phyloP scores from a whole-genome alignment of 148 eudicot species.

The Spergularia bocconei region DNA sequence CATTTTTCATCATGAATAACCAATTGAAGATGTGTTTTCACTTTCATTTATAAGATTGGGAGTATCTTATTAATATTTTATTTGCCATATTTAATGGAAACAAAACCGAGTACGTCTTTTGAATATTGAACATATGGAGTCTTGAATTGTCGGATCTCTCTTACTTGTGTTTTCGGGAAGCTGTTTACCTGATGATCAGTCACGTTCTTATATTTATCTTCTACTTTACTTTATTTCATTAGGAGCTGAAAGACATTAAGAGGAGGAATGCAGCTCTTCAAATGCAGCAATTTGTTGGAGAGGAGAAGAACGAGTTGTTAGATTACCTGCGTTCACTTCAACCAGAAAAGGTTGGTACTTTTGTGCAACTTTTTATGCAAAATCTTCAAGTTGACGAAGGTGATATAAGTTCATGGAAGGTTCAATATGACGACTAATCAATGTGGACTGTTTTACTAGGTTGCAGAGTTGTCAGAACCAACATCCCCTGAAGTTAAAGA shows the following conservation, averaged over 20 bases:
- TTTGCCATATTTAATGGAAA: not conserved
- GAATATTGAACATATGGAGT: not conserved
- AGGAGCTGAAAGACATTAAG: conserved; percentile 89
- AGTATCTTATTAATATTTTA: not conserved
- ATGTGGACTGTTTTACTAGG: conserved; percentile 40
- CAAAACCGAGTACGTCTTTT: not conserved
- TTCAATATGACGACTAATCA: not conserved
- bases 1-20: not conserved
- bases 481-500: conserved; percentile 75
- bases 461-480: conserved; percentile 94
- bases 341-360: conserved; percentile 74
- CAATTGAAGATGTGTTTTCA: not conserved
- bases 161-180: not conserved
- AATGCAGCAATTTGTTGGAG: conserved; percentile 98
- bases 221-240: conserved; percentile 3
- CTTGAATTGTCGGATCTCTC: not conserved
- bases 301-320: conserved; percentile 92
- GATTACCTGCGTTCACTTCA: conserved; percentile 87
- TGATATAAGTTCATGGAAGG: not conserved
- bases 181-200: conserved; percentile 3
- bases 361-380: not conserved
- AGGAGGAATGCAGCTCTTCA: conserved; percentile 93
- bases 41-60: not conserved
- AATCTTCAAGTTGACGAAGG: not conserved
- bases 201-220: not conserved